Evolutionary conservation across 1,139 yeast genomes (phyloP).

Genomic region (Kazachstania sp.): DNA sequence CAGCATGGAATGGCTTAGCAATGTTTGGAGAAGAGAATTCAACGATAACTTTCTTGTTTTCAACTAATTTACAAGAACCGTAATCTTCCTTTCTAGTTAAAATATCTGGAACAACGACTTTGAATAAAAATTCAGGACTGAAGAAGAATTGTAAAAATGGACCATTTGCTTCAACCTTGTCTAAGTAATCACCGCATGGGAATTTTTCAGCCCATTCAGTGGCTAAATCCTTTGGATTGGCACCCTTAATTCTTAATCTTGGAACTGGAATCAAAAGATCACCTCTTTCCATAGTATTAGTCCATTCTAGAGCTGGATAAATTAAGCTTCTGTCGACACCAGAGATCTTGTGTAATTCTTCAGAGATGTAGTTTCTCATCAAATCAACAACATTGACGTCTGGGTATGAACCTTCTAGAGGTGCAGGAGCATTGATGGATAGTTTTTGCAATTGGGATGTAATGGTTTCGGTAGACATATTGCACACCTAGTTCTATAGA

Average conservation of each 20-base stretch:
- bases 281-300: conserved; percentile 80
- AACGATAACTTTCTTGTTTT: conserved; percentile 61
- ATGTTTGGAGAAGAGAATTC: conserved; percentile 97
- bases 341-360: conserved; percentile 64
- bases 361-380: conserved; percentile 75
- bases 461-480: conserved; percentile 14
- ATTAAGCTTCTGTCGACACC: conserved; percentile 63
- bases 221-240: conserved; percentile 78
- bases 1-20: conserved; percentile 99
- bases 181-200: conserved; percentile 58
- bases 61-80: conserved; percentile 73
- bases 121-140: conserved; percentile 54
- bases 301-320: conserved; percentile 83
- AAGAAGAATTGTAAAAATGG: conserved; percentile 88
- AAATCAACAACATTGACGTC: conserved; percentile 26
- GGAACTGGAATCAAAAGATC: conserved; percentile 91
- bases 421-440: conserved; percentile 18
- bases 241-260: conserved; percentile 81
- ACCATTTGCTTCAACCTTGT: conserved; percentile 74
- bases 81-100: conserved; percentile 51
- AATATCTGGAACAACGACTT: conserved; percentile 63
- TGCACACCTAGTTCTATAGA: too few species aligned
- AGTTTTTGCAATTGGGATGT: conserved; percentile 15
- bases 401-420: conserved; percentile 22
- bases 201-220: conserved; percentile 68